These are phyloP conservation scores for Trametes coccinea DNA, from an alignment of 768 basidiomycete species.

Conservation along the genomic window DNA sequence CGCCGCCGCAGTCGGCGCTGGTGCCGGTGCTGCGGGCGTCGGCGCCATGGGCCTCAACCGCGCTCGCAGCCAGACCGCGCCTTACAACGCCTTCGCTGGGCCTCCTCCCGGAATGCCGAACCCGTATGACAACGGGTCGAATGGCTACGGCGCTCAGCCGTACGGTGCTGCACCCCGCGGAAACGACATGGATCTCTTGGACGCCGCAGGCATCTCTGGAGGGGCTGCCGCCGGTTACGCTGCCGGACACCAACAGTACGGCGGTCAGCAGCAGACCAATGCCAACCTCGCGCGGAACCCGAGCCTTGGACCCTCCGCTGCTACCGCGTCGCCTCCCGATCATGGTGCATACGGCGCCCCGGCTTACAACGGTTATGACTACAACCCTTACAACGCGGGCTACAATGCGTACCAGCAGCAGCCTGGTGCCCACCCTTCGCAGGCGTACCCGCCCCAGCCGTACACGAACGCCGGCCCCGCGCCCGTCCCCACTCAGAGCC, in stretches of 20 bases:
- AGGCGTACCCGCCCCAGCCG: slow-evolving; percentile 6
- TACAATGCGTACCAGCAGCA: slow-evolving; percentile 11
- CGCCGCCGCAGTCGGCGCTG: slow-evolving; percentile 29
- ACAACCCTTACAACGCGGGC: slow-evolving; percentile 12
- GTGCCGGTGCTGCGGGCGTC: slow-evolving; percentile 42
- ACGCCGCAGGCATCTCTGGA: slow-evolving; percentile 27
- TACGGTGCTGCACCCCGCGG: not conserved
- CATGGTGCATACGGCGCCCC: slow-evolving; percentile 11
- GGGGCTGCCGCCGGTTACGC: slow-evolving; percentile 22
- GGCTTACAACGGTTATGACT: slow-evolving; percentile 2
- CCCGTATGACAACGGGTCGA: slow-evolving; percentile 20
- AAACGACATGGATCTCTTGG: slow-evolving; percentile 25
- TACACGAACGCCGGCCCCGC: not conserved
- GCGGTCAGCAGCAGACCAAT: not conserved
- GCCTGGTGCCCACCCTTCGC: not conserved
- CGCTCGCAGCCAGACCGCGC: slow-evolving; percentile 33
- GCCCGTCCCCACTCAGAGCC: not conserved
- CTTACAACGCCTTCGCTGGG: slow-evolving; percentile 43
- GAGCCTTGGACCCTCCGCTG: slow-evolving; percentile 20
- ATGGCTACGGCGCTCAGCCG: slow-evolving; percentile 12
- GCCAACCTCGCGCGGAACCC: slow-evolving; percentile 21
- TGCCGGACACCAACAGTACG: slow-evolving; percentile 1
- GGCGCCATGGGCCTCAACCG: slow-evolving; percentile 37
- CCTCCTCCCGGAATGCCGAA: slow-evolving; percentile 27
- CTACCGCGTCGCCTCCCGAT: slow-evolving; percentile 14